Conservation (phyloP, 768 basidiomycete genomes). For the Lactarius tabidus region DNA sequence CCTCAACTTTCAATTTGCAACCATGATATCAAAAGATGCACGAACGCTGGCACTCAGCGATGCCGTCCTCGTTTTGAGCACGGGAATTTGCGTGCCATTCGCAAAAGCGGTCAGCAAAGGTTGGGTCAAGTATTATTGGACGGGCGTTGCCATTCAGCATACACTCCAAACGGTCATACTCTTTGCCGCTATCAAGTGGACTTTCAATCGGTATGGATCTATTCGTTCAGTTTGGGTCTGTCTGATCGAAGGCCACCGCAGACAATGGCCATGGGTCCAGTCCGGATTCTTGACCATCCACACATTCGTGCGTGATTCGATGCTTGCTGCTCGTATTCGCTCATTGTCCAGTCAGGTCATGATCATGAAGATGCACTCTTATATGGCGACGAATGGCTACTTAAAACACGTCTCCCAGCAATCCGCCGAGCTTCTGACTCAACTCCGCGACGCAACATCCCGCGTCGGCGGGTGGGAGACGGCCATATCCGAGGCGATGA, state of each 20-base stretch:
- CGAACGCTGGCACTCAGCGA: slow-evolving; percentile 81
- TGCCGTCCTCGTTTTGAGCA: slow-evolving; percentile 70
- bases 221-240: neutral
- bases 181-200: slow-evolving; percentile 79
- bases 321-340: neutral
- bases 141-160: slow-evolving; percentile 78
- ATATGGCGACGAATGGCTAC: slow-evolving; percentile 83
- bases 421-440: slow-evolving; percentile 39
- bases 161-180: slow-evolving; percentile 69
- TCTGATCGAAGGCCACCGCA: slow-evolving; percentile 28
- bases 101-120: slow-evolving; percentile 70
- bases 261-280: slow-evolving; percentile 98
- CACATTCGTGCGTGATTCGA: slow-evolving; percentile 53
- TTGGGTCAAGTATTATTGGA: slow-evolving; percentile 79
- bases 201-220: slow-evolving; percentile 65
- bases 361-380: slow-evolving; percentile 97
- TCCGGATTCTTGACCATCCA: slow-evolving; percentile 87
- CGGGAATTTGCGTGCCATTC: slow-evolving; percentile 78
- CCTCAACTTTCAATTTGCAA: slow-evolving; percentile 74
- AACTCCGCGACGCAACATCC: slow-evolving; percentile 46
- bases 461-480: slow-evolving; percentile 64
- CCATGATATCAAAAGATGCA: slow-evolving; percentile 84
- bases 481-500: slow-evolving; percentile 50
- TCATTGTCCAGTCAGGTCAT: slow-evolving; percentile 47
- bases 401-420: slow-evolving; percentile 54